These are phyloP conservation scores for Neofusicoccum cordaticola DNA, from an alignment of 2,329 filamentous ascomycete species.

Conservation along the genomic window DNA sequence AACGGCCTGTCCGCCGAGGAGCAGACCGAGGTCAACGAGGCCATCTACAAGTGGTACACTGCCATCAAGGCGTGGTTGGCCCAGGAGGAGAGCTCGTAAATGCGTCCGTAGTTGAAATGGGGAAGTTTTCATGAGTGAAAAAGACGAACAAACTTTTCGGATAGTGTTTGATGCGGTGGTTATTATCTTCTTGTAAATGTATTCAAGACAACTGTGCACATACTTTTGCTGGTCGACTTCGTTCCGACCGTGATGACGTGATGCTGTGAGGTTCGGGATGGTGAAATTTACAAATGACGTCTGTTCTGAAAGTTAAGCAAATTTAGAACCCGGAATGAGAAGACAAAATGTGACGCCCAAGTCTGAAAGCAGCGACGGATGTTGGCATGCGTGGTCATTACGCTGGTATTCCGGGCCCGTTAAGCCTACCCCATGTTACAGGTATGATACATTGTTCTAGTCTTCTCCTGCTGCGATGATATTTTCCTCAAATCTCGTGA, in stretches of 20 bases:
- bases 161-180: constrained; percentile 1
- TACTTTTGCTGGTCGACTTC: not conserved
- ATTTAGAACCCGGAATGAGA: too few relatives aligned
- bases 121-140: not conserved
- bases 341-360: too few relatives aligned
- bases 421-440: not conserved
- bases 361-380: not conserved
- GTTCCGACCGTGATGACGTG: not conserved
- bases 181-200: constrained; percentile 14
- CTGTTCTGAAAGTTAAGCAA: too few relatives aligned
- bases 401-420: not conserved
- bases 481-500: not conserved
- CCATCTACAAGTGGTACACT: not conserved
- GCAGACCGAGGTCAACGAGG: constrained; percentile 3
- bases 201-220: constrained; percentile 9
- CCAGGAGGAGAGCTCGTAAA: not conserved
- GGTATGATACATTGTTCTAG: not conserved
- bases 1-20: constrained; percentile 1
- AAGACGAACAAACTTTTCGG: not conserved
- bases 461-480: not conserved
- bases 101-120: not conserved
- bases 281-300: not conserved
- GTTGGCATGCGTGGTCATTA: not conserved
- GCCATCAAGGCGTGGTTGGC: not conserved
- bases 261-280: not conserved